Base-by-base conservation (phyloP, 495 filamentous ascomycete genomes). In the Xylaria sp. region DNA sequence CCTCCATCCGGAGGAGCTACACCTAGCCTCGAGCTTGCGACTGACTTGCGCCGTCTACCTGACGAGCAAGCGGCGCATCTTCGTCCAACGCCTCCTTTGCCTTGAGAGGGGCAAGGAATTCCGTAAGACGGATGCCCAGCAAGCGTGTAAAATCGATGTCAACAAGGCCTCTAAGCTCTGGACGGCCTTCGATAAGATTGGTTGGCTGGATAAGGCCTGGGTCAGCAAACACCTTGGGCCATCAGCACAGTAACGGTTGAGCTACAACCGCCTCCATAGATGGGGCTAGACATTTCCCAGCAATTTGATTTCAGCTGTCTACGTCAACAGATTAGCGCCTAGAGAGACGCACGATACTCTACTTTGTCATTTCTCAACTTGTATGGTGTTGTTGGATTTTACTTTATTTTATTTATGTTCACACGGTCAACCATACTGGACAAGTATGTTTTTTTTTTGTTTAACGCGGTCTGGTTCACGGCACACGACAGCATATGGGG, bases 101-200 rank as follows among this genome's bases (percentile, higher is more conserved):
- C 81, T 93, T 53, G 81, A 81, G 61, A 88, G 90, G 61, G 87
- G 88, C 74, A 96, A 97, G 81, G 93, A 96, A 76, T 99, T 99
- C 77, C 88, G 93, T 72, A 99, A 98, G 88, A 98, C 96, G n/a
- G 93, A 97, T 79, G 93, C 94, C 41, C 96, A 99, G 80, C 93
- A 97, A 79, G 93, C 93, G 33, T 97, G 94, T 88, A 97, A 97
- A 85, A 97, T 98, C 71, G 96, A 99, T 79, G 96, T 98, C 80
- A 98, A 98, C 85, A 99, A 99, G 86, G 94, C 96, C 35, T 97
- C 93, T 75, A 97, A 96, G 80, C 87, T 99, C 63, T 97, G 94
- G 94, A 90, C 90, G 52, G 94, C 93, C 35, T 99, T 93, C 77
- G 92, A 98, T 26, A 90, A 90, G 62, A 93, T 97, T 61, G 93